Base-by-base conservation (phyloP, 805 yeast species). In the Saturnispora halmiae region DNA sequence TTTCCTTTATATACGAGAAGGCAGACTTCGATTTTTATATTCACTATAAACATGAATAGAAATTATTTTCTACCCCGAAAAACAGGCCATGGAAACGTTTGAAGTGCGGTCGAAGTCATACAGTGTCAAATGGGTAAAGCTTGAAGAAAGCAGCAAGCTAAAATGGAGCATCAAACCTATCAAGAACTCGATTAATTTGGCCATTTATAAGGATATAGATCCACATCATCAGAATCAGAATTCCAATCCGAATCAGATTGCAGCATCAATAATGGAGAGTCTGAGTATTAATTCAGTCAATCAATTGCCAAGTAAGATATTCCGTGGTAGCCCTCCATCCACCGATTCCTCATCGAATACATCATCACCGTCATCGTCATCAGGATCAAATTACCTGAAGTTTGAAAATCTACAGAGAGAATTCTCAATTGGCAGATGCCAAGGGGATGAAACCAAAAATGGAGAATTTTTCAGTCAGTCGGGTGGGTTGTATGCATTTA, bases 71-170 rank as follows among this genome's bases (percentile, higher is more conserved):
- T 35, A 13, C 31, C 15, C 15, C n/a, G n/a, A n/a, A n/a, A n/a
- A n/a, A n/a, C n/a, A n/a, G n/a, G n/a, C n/a, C n/a, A 84, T 87
- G 96, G 97, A 90, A 61, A 79, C 87, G 2, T 72, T 92, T 36
- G 96, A 90, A 60, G 77, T 92, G 19, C 94, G 88, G 52, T 79
- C 94, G 37, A 82, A 85, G 59, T 82, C 92, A 43, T 90, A 84
- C 54, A 75, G 87, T 46, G 83, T 88, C 53, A 85, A 90, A 51
- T 92, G 97, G 97, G 77, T 88, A 41, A 73, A 77, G 46, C 82
- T 83, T 6, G 81, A 83, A 0, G 81, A 75, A 30, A 72, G 77
- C 44, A 72, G 79, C 24, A 58, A 68, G 15, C 72, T 90, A 33
- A 73, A 73, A 46, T 90, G 92, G 82, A 88, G 82, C 54, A 70